Conservation (phyloP, 352 stramenopile species). For the Proteromonas lacertae region DNA sequence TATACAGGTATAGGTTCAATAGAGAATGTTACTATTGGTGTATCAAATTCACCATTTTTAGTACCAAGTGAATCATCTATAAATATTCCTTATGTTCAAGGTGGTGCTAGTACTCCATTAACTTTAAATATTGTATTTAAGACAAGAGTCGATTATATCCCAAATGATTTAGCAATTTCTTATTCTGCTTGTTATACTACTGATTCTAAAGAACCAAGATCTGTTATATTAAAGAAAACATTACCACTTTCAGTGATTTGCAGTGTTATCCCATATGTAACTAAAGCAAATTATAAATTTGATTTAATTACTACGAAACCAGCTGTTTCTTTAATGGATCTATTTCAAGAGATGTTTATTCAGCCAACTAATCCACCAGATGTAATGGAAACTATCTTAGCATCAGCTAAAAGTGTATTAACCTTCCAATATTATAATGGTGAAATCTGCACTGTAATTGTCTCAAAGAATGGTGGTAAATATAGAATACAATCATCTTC, state of each 20-base stretch:
- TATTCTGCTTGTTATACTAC: conserved; percentile 29
- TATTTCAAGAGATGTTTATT: background rate
- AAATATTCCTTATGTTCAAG: conserved; percentile 26
- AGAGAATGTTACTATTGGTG: conserved; percentile 28
- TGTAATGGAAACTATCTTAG: background rate
- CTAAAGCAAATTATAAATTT: conserved; percentile 38
- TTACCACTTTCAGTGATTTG: conserved; percentile 30
- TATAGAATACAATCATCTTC: conserved; percentile 44
- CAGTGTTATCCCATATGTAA: conserved; percentile 23
- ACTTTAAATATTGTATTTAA: conserved; percentile 14
- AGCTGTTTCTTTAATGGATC: conserved; percentile 16
- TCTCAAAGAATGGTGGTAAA: conserved; percentile 41
- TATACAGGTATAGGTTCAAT: conserved; percentile 26
- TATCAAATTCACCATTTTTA: conserved; percentile 23
- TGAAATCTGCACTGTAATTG: conserved; percentile 38
- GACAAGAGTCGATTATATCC: background rate
- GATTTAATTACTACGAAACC: conserved; percentile 39
- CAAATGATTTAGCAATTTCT: conserved; percentile 6
- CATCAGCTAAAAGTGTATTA: background rate
- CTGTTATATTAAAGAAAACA: conserved; percentile 20
- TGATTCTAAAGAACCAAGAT: conserved; percentile 22
- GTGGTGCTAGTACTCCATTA: conserved; percentile 19
- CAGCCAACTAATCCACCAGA: too few relatives aligned
- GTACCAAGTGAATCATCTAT: conserved; percentile 19
- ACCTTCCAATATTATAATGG: too few relatives aligned